Evolutionary conservation across 495 filamentous ascomycete species (phyloP).

Genomic region (Podospora bellae-mahoneyi): DNA sequence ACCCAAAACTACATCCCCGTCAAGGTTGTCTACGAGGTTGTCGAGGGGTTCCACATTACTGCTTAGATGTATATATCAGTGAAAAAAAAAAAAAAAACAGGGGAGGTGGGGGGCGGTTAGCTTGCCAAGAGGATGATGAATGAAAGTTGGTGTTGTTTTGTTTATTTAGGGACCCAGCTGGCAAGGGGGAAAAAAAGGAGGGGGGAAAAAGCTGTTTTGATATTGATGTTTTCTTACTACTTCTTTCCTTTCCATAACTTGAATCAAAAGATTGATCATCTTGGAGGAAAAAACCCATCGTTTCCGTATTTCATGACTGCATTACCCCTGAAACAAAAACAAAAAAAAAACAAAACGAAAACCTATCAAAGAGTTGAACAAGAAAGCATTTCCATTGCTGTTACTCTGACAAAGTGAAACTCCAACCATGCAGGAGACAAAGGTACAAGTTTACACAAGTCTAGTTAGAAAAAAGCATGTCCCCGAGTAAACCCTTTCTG

Average conservation of each 20-base stretch:
- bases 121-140: neutral
- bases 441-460: slow-evolving; percentile 31
- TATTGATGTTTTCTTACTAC: slow-evolving; percentile 1
- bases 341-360: slow-evolving; percentile 13
- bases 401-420: slow-evolving; percentile 36
- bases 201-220: slow-evolving; percentile 7
- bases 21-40: slow-evolving; percentile 33
- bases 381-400: slow-evolving; percentile 28
- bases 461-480: neutral
- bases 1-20: slow-evolving; percentile 38
- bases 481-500: neutral
- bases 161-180: neutral
- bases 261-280: neutral
- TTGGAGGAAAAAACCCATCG: neutral
- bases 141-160: neutral
- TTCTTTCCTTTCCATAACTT: neutral
- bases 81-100: neutral
- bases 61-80: too few relatives aligned
- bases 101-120: neutral
- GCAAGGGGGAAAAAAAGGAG: neutral
- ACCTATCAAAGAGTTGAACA: slow-evolving; percentile 4
- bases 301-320: neutral
- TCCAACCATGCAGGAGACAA: slow-evolving; percentile 34
- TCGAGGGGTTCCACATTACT: neutral
- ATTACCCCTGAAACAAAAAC: slow-evolving; percentile 1